Evolutionary conservation across 1,139 yeast species (phyloP).

Genomic region (Pichia sp.): DNA sequence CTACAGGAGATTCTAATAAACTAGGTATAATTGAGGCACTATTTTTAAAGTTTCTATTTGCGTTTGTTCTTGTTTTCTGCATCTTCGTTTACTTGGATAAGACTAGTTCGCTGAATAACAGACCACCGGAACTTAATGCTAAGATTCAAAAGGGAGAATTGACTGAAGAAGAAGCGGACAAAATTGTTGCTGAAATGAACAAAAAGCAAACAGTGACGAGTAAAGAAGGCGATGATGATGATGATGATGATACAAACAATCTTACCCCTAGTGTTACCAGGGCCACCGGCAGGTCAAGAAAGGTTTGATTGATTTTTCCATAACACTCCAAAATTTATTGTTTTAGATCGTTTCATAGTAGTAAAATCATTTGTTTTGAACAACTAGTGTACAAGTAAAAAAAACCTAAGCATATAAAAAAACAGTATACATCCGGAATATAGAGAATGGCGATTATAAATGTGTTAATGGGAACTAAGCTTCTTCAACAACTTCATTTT

Average conservation of each 20-base stretch:
- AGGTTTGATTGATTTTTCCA: too few relatives aligned
- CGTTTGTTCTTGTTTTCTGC: conserved; percentile 14
- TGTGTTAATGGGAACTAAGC: not conserved
- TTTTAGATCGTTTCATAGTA: too few relatives aligned
- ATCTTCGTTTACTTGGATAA: conserved; percentile 19
- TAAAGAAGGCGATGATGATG: too few relatives aligned
- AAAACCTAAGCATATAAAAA: too few relatives aligned
- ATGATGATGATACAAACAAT: too few relatives aligned
- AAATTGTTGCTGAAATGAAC: not conserved
- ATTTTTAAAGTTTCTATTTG: conserved; percentile 18
- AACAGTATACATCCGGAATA: too few relatives aligned
- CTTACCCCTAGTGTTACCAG: too few relatives aligned
- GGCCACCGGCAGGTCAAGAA: too few relatives aligned
- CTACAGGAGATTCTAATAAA: conserved; percentile 3
- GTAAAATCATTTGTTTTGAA: too few relatives aligned
- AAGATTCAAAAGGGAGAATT: conserved; percentile 2
- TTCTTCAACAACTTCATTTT: conserved; percentile 6
- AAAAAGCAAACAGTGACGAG: too few relatives aligned
- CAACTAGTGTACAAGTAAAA: too few relatives aligned
- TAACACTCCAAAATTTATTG: too few relatives aligned
- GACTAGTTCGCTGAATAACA: conserved; percentile 14
- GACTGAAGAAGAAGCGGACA: not conserved
- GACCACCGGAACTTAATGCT: conserved; percentile 16
- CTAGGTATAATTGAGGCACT: conserved; percentile 14
- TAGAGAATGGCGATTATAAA: not conserved